Conservation (phyloP, 2,329 filamentous ascomycete genomes). For the Paraconiothyrium brasiliense region DNA sequence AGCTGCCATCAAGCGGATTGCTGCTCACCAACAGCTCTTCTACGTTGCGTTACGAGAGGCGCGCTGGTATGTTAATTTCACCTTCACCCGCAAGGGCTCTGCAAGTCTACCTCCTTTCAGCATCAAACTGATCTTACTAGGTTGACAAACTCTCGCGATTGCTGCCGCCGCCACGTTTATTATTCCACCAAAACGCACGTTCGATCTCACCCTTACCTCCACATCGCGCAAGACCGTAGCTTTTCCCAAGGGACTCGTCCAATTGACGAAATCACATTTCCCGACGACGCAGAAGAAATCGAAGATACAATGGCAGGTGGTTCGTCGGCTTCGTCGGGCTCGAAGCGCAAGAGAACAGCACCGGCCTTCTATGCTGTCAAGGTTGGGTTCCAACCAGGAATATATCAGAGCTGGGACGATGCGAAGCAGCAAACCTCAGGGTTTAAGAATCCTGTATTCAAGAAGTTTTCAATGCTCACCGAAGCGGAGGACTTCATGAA, state of each 20-base stretch:
- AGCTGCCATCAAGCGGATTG: constrained; percentile 14
- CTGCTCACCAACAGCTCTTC: constrained; percentile 14
- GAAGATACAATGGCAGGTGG: constrained; percentile 29
- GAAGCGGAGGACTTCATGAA: constrained; percentile 85
- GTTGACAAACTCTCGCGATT: constrained; percentile 18
- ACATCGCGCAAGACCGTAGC: constrained; percentile 15
- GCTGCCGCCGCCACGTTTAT: constrained; percentile 10
- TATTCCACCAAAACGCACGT: constrained; percentile 3
- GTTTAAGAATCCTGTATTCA: constrained; percentile 71
- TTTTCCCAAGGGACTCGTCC: constrained; percentile 13
- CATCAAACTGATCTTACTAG: constrained; percentile 15
- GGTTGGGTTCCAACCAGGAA: constrained; percentile 66
- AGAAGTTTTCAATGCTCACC: constrained; percentile 76
- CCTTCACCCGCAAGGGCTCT: constrained; percentile 5
- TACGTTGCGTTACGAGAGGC: constrained; percentile 8
- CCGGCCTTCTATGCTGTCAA: constrained; percentile 72
- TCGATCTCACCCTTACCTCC: neutral
- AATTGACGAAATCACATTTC: neutral
- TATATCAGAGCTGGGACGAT: constrained; percentile 71
- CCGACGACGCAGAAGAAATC: constrained; percentile 1
- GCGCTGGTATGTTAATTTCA: constrained; percentile 22
- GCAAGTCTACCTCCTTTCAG: constrained; percentile 16
- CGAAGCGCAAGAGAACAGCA: constrained; percentile 64
- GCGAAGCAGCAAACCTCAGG: constrained; percentile 70
- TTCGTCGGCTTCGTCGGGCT: constrained; percentile 46